These are phyloP conservation scores for Blastosporella zonata DNA, from an alignment of 1,284 basidiomycete genomes.

Conservation along the genomic window DNA sequence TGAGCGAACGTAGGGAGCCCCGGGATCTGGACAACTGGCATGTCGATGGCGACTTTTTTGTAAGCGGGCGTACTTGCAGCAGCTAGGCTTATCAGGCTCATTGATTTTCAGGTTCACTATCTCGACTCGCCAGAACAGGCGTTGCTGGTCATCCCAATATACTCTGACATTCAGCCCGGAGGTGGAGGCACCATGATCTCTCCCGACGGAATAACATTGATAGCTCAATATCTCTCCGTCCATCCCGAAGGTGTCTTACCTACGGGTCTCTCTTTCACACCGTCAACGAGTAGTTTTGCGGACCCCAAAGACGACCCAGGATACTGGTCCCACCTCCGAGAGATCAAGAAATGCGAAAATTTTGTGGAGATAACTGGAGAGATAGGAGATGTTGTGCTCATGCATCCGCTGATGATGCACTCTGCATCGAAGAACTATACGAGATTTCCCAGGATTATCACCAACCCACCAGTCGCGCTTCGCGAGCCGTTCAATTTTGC, in stretches of 20 bases:
- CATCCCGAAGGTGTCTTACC: constrained; percentile 57
- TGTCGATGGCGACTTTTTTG: constrained; percentile 64
- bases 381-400: constrained; percentile 56
- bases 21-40: constrained; percentile 58
- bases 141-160: constrained; percentile 57
- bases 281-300: constrained; percentile 37
- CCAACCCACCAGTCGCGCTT: constrained; percentile 57
- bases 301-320: constrained; percentile 38
- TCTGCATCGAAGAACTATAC: constrained; percentile 59
- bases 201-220: constrained; percentile 48
- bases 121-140: constrained; percentile 63
- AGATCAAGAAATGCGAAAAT: constrained; percentile 39
- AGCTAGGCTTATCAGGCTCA: not conserved
- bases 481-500: constrained; percentile 53
- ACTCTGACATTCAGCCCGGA: constrained; percentile 46
- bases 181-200: constrained; percentile 58
- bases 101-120: constrained; percentile 42
- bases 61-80: constrained; percentile 20
- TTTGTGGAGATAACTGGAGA: constrained; percentile 59
- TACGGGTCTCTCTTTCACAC: constrained; percentile 42
- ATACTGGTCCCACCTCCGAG: constrained; percentile 42
- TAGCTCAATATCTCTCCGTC: constrained; percentile 51
- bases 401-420: constrained; percentile 65
- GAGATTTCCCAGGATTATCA: constrained; percentile 53
- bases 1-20: constrained; percentile 32